Percentiles rank a stretch among this genome's conserved stretches.
Evolutionary conservation across 2,329 filamentous ascomycete species (phyloP).

Genomic region (Akanthomyces dipterigenus): DNA sequence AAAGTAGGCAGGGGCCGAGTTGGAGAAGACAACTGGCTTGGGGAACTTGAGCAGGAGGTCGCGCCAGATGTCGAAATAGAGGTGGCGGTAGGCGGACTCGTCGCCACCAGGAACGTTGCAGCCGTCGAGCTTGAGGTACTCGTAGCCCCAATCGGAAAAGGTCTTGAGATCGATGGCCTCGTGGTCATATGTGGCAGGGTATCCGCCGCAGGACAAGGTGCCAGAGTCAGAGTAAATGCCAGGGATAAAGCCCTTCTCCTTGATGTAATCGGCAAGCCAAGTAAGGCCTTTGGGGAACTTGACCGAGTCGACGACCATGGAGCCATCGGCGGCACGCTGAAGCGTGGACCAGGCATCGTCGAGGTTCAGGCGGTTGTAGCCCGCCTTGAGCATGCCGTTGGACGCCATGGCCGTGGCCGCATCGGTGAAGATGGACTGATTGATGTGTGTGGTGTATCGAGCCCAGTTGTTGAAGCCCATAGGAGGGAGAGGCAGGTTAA

Average conservation of each 20-base stretch:
- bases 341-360: conserved; percentile 39
- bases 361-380: conserved; percentile 32
- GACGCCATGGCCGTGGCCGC: conserved; percentile 39
- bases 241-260: conserved; percentile 33
- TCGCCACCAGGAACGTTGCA: conserved; percentile 28
- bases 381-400: conserved; percentile 31
- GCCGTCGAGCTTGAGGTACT: conserved; percentile 34
- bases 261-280: conserved; percentile 33
- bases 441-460: conserved; percentile 39
- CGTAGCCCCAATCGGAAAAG: conserved; percentile 31
- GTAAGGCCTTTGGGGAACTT: conserved; percentile 37
- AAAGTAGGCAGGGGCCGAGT: conserved; percentile 41
- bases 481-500: conserved; percentile 26
- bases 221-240: conserved; percentile 41
- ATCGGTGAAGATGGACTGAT: conserved; percentile 39
- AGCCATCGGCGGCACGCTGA: conserved; percentile 28
- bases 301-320: conserved; percentile 33
- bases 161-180: conserved; percentile 36
- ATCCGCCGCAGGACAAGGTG: conserved; percentile 36
- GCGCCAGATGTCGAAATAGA: conserved; percentile 36
- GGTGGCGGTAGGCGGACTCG: conserved; percentile 20
- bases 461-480: conserved; percentile 50
- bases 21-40: conserved; percentile 35
- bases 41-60: conserved; percentile 28
- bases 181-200: conserved; percentile 32